phyloP scores from a whole-genome alignment of 352 stramenopile genomes.

The Phytophthora hybrid region DNA sequence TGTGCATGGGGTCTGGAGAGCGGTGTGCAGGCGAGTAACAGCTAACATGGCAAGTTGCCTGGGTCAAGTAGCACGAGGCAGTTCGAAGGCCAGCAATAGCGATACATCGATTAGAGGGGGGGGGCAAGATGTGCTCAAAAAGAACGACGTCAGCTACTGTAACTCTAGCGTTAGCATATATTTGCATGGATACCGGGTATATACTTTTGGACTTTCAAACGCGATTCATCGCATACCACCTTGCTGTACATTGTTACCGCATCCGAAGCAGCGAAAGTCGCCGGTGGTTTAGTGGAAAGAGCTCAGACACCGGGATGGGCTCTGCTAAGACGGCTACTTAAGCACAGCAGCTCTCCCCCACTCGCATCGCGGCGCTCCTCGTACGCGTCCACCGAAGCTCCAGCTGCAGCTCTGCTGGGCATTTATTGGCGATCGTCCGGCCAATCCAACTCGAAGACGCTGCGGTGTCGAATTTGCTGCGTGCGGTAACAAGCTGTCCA shows the following conservation, averaged over 20 bases:
- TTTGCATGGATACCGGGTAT: no score
- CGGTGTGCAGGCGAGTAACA: not conserved
- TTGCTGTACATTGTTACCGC: not conserved
- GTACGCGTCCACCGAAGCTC: conserved; percentile 14
- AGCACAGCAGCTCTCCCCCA: conserved; percentile 10
- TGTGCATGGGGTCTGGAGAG: not conserved
- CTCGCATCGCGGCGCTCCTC: not conserved
- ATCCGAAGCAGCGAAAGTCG: not conserved
- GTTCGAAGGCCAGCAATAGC: conserved; percentile 17
- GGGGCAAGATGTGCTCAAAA: conserved; percentile 3
- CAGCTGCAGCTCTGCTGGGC: conserved; percentile 10
- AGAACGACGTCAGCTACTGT: not conserved
- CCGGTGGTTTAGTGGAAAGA: conserved; percentile 8
- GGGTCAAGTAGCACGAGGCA: conserved; percentile 16
- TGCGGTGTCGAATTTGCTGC: not conserved
- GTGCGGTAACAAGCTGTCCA: not conserved
- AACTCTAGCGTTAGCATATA: not conserved
- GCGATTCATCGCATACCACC: not conserved
- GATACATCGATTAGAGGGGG: conserved; percentile 4
- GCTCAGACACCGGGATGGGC: conserved; percentile 20
- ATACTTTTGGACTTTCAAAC: not conserved
- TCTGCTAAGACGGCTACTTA: not conserved
- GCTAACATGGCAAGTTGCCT: not conserved
- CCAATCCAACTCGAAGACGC: not conserved
- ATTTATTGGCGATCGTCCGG: conserved; percentile 18